phyloP scores from a whole-genome alignment of 495 filamentous ascomycete genomes.

The Aspergillus bertholletiae region DNA sequence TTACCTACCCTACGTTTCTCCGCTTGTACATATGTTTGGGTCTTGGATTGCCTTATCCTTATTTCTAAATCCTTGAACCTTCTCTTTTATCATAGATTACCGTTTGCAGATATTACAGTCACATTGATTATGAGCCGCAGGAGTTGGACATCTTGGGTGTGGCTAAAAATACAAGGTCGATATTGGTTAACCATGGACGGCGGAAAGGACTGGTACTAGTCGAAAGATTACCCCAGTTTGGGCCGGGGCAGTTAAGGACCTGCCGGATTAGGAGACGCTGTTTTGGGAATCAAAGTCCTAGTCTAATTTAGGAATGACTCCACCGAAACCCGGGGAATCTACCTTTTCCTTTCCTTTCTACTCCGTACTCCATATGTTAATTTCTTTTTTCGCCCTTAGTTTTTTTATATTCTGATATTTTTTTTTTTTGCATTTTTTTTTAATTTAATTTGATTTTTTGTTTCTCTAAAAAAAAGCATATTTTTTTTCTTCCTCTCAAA shows the following conservation, averaged over 20 bases:
- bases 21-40: no score
- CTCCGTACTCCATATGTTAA: no score
- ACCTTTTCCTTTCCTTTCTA: neutral
- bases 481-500: neutral
- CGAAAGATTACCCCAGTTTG: slow-evolving; percentile 9
- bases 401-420: no score
- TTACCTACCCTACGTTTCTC: no score
- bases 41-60: no score
- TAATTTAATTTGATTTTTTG: no score
- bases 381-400: no score
- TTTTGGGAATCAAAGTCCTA: slow-evolving; percentile 6
- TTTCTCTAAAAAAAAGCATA: no score
- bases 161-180: no score
- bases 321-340: slow-evolving; percentile 8
- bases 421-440: no score
- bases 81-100: neutral
- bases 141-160: neutral
- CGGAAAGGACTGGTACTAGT: neutral
- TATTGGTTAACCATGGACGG: neutral
- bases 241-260: slow-evolving; percentile 18
- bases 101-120: neutral
- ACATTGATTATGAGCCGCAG: neutral
- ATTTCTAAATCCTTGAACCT: no score
- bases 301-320: slow-evolving; percentile 7
- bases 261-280: slow-evolving; percentile 24